A percentile compares a stretch with the other conserved stretches of the same genome.
These are phyloP conservation scores for Physocladia obscura DNA, from an alignment of 192 early-diverging fungal genomes.

Conservation along the genomic window DNA sequence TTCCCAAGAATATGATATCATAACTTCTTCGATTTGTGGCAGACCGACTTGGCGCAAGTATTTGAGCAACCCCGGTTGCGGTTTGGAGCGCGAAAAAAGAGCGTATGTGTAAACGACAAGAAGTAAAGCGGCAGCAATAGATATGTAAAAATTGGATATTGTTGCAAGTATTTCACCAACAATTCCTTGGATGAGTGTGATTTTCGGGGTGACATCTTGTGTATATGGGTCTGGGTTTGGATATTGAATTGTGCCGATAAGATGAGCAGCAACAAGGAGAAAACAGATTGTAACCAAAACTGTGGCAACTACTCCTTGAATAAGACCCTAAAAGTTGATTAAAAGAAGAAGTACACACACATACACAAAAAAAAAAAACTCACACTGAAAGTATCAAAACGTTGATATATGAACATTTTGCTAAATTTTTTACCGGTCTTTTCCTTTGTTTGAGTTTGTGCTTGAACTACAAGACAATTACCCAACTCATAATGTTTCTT, in stretches of 20 bases:
- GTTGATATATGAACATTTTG: not conserved
- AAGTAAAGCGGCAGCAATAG: not conserved
- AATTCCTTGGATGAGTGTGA: not conserved
- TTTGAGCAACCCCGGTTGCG: slow-evolving; percentile 7
- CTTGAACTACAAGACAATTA: not conserved
- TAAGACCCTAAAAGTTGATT: not conserved
- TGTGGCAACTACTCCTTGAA: not conserved
- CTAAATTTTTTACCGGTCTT: not conserved
- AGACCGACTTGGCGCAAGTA: slow-evolving; percentile 1
- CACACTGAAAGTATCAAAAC: not conserved
- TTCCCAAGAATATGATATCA: slow-evolving; percentile 19
- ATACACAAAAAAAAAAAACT: not conserved
- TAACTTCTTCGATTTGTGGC: slow-evolving; percentile 11
- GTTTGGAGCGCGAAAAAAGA: not conserved
- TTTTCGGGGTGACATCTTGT: not conserved
- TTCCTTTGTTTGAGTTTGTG: no score
- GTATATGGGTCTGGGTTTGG: not conserved
- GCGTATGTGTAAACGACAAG: not conserved
- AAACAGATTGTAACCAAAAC: not conserved
- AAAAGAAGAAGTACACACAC: not conserved
- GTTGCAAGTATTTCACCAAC: not conserved
- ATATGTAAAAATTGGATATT: not conserved
- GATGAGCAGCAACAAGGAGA: not conserved
- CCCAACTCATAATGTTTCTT: slow-evolving; percentile 7
- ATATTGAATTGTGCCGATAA: not conserved